Evolutionary conservation across 2,329 filamentous ascomycete species (phyloP), one percentile per base, ranked within the genome.

Genomic region (Diaporthe vexans): DNA sequence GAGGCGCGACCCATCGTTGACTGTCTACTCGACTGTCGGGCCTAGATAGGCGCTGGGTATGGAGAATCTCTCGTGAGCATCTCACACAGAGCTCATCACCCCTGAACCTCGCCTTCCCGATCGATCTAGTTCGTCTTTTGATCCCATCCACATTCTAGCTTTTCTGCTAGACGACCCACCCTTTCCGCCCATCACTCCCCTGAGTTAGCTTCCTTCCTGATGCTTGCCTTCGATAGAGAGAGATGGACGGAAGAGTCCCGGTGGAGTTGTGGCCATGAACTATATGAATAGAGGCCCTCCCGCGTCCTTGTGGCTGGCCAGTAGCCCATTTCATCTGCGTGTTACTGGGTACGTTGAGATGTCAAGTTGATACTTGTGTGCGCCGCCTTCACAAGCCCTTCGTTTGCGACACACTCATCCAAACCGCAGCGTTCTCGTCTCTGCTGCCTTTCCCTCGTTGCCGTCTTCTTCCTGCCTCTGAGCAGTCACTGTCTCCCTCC

Each of bases 271-370:
- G 46, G 13, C 15, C 46, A 33, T 26, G 63, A 15, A 67, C 57
- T 74, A 73, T 74, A 61, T 74, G 15, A 74, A 65, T 43, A 24
- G 37, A 57, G 24, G n/a, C 8, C 65, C 26, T 43, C 65, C 72
- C 67, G n/a, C 17, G 24, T 48, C 54, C 72, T 54, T 13, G 21
- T 56, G 21, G 56, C 29, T 35, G 26, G 33, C n/a, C 26, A 10
- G n/a, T 19, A 51, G 48, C 24, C 7, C 4, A 52, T 24, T 19
- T 13, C 19, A 24, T 10, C 33, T n/a, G 21, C 43, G 61, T 70
- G 63, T 35, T 26, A 54, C 21, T 40, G 37, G 35, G 33, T 40
- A 70, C 40, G n/a, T 48, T 52, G 46, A 52, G 63, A 67, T 13
- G n/a, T 67, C 46, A 40, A 67, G 29, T 52, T 67, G 63, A 52